Base-by-base conservation (phyloP, 2,329 filamentous ascomycete species). In the Colletotrichum sp. region DNA sequence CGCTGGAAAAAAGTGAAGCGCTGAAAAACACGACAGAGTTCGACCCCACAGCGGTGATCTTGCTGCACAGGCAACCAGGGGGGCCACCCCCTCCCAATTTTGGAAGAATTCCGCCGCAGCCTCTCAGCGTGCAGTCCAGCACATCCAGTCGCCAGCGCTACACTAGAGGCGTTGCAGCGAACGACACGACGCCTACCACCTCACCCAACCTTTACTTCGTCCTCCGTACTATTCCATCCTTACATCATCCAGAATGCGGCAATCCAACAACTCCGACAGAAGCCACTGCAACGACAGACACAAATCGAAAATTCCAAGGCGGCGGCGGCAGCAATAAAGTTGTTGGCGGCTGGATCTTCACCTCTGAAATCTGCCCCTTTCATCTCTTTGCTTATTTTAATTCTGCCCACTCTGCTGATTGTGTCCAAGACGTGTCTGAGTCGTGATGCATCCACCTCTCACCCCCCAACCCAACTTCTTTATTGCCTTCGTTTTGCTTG, bases 371-470 rank as follows among this genome's bases (percentile, higher is more conserved):
- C n/a, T 64, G 60, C 32, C 73, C 73, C 62, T 56, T 75, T 73
- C 56, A 68, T 75, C 62, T 75, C 61, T 30, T 72, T 71, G 56
- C 64, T 72, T 58, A 60, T 68, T 71, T 68, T 30, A 62, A 62
- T 28, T 55, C 39, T 48, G 55, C 30, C 72, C 61, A 75, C 69
- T 56, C 30, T 48, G 48, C 27, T 71, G 48, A 67, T 75, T 71
- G 67, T 62, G 25, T 18, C 55, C 65, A 56, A 60, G 27, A 52
- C 16, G 15, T 62, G 68, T 58, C 68, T 71, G 73, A 75, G 69
- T 72, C 62, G 73, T 75, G 73, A 66, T 75, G 68, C 68, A 66
- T 62, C 68, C 67, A 74, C 72, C 36, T 27, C 9, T 48, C n/a
- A 12, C 60, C 18, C 43, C 36, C 36, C 36, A 39, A 39, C 15